Conservation (phyloP, 1,284 basidiomycete genomes). For the Fomitopsis schrenkii region DNA sequence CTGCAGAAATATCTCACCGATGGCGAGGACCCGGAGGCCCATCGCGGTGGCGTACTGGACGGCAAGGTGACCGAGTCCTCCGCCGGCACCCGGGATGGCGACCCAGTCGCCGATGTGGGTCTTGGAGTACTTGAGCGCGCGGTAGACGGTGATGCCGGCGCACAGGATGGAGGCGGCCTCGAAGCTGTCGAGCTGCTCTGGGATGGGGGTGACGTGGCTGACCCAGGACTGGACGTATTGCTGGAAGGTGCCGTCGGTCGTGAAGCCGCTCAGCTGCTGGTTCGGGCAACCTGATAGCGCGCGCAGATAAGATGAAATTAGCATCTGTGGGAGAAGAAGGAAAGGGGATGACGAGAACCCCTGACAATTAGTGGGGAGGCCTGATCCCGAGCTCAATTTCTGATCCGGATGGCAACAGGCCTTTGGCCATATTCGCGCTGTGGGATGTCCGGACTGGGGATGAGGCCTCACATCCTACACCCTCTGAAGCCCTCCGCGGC, state of each 20-base stretch:
- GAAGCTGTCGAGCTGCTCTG: conserved; percentile 57
- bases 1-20: conserved; percentile 38
- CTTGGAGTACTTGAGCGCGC: conserved; percentile 75
- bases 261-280: conserved; percentile 67
- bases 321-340: not conserved
- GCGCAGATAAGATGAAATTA: not conserved
- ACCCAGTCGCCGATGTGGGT: conserved; percentile 79
- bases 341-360: too few species aligned
- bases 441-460: too few species aligned
- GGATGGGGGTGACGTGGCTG: conserved; percentile 67
- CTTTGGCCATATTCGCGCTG: too few species aligned
- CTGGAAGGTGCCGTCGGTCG: conserved; percentile 80
- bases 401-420: too few species aligned
- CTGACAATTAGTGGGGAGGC: too few species aligned
- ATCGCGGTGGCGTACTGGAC: conserved; percentile 75
- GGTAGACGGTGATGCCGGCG: conserved; percentile 80
- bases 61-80: conserved; percentile 71
- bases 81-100: conserved; percentile 77
- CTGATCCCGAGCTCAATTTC: too few species aligned
- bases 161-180: conserved; percentile 83
- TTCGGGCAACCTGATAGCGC: conserved; percentile 49
- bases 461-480: too few species aligned
- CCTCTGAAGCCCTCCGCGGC: too few species aligned
- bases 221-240: conserved; percentile 57
- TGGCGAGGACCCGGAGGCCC: conserved; percentile 77